These are phyloP conservation scores for Aspergillus melleus DNA, from an alignment of 2,329 filamentous ascomycete genomes.

Conservation along the genomic window DNA sequence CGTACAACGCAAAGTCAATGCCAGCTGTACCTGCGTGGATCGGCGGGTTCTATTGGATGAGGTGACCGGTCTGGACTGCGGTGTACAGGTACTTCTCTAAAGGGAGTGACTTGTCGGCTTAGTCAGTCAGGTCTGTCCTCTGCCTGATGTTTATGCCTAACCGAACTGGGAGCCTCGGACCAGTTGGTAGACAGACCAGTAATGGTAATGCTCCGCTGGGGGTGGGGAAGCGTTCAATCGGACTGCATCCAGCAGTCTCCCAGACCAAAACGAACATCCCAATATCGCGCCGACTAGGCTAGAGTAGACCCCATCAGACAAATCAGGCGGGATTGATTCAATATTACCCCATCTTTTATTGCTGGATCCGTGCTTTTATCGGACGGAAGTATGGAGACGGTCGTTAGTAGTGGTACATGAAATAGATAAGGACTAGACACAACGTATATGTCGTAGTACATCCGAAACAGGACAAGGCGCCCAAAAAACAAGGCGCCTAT, in stretches of 20 bases:
- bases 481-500: slow-evolving; percentile 1
- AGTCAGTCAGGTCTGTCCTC: background rate
- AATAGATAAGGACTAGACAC: background rate
- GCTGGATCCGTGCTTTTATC: background rate
- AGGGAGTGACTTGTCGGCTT: background rate
- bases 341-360: background rate
- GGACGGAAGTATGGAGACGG: background rate
- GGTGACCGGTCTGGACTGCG: background rate
- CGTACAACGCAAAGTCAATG: background rate
- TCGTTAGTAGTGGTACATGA: background rate
- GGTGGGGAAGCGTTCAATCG: background rate
- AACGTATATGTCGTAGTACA: background rate
- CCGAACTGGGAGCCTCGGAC: background rate
- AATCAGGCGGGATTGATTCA: background rate
- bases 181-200: no score
- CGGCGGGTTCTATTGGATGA: background rate
- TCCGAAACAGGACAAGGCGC: background rate
- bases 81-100: no score
- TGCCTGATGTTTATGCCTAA: background rate
- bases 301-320: background rate
- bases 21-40: slow-evolving; percentile 5
- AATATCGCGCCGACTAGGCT: background rate
- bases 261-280: background rate
- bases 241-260: background rate
- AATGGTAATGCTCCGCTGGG: no score